These are phyloP conservation scores for Diaporthe humulicola DNA, from an alignment of 2,329 filamentous ascomycete species.

Conservation along the genomic window DNA sequence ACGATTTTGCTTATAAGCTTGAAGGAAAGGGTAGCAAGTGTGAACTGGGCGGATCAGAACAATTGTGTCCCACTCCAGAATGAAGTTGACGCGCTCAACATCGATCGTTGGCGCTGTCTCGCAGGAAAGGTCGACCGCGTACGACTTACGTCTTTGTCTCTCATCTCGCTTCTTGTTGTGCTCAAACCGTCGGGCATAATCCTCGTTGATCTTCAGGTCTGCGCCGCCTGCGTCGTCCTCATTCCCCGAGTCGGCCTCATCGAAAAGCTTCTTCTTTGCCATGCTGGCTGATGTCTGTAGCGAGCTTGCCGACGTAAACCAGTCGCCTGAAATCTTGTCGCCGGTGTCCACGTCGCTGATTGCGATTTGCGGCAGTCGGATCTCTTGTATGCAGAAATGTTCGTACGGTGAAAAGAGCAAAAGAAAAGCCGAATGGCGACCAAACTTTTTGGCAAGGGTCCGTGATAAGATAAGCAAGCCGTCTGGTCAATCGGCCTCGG, in stretches of 20 bases:
- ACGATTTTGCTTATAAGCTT: no score
- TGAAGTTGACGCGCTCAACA: not conserved
- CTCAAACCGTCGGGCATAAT: constrained; percentile 91
- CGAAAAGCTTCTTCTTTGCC: constrained; percentile 65
- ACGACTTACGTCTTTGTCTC: constrained; percentile 72
- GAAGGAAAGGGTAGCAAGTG: not conserved
- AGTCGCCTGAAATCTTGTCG: not conserved
- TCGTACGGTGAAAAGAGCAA: not conserved
- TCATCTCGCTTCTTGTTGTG: constrained; percentile 98
- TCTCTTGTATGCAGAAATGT: not conserved
- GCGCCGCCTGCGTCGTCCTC: constrained; percentile 55
- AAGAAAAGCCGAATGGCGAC: not conserved
- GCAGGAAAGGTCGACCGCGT: not conserved
- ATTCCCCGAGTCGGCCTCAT: constrained; percentile 59
- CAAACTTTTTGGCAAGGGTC: constrained; percentile 34
- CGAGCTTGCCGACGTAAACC: no score
- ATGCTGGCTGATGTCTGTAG: constrained; percentile 45
- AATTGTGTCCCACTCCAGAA: not conserved
- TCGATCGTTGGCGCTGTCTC: not conserved
- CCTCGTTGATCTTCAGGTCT: constrained; percentile 86
- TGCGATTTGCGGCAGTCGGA: constrained; percentile 2
- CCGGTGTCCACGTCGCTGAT: not conserved
- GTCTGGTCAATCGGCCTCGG: not conserved
- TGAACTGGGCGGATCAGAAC: not conserved
- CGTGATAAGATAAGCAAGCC: constrained; percentile 18